Evolutionary conservation across 176 grass and related monocot species (phyloP).

Genomic region (Carex pumila): DNA sequence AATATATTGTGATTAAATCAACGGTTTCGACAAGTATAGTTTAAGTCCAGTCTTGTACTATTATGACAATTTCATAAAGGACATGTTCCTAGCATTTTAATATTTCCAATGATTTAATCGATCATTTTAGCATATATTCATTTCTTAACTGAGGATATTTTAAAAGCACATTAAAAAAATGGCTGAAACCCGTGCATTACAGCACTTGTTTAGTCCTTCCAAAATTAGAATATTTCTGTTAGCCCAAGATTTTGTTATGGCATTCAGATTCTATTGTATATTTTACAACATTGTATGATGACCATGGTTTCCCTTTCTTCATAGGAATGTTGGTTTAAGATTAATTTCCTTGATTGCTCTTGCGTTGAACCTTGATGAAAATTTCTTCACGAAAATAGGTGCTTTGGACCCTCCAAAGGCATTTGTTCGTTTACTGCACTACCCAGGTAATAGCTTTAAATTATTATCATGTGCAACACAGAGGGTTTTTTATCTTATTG

Average conservation of each 20-base stretch:
- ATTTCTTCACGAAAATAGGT: conserved; percentile 47
- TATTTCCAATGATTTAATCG: not conserved
- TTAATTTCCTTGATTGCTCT: conserved; percentile 65
- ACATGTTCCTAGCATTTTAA: not conserved
- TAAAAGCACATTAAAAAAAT: not conserved
- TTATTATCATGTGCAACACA: conserved; percentile 6
- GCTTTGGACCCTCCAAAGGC: conserved; percentile 19
- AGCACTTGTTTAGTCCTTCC: not conserved
- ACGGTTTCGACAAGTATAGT: not conserved
- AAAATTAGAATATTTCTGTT: no score
- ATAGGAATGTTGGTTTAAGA: conserved; percentile 38
- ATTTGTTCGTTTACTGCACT: conserved; percentile 66
- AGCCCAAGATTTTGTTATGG: not conserved
- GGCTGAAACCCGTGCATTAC: not conserved
- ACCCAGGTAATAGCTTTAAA: conserved; percentile 37
- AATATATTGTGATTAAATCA: not conserved
- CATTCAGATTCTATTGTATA: not conserved
- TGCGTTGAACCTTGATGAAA: conserved; percentile 57
- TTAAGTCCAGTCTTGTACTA: not conserved
- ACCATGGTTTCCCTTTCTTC: not conserved
- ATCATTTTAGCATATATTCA: not conserved
- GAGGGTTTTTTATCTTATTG: not conserved
- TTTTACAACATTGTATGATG: not conserved
- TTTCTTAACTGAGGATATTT: not conserved
- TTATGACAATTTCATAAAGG: not conserved